Conservation (phyloP, 2,329 filamentous ascomycete species). For the Aspergillus neotritici region DNA sequence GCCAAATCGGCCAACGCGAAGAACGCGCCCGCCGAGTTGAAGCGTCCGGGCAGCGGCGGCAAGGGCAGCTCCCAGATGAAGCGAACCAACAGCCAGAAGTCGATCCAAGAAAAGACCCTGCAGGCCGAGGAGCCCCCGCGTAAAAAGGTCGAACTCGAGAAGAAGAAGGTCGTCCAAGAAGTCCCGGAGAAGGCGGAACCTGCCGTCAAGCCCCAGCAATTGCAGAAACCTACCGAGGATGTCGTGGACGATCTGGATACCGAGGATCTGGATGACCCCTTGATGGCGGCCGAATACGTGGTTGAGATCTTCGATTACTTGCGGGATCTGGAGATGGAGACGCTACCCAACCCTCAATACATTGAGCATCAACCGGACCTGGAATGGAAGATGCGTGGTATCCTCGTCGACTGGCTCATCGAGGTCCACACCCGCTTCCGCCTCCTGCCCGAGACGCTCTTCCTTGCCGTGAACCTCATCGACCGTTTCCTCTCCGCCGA, state of each 20-base stretch:
- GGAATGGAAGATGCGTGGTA: constrained; percentile 98
- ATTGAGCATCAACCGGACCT: constrained; percentile 92
- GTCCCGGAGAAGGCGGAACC: constrained; percentile 19
- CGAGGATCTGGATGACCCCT: constrained; percentile 85
- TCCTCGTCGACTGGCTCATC: constrained; percentile 95
- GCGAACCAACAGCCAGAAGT: constrained; percentile 49
- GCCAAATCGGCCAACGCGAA: constrained; percentile 61
- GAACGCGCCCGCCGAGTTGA: constrained; percentile 58
- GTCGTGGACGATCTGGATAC: constrained; percentile 61
- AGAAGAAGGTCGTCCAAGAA: constrained; percentile 30
- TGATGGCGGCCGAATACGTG: constrained; percentile 98
- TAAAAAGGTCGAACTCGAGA: constrained; percentile 59
- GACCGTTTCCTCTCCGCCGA: constrained; percentile 95
- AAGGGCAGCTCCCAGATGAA: constrained; percentile 64
- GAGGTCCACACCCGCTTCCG: constrained; percentile 97
- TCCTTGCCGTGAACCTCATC: constrained; percentile 96
- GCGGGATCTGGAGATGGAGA: constrained; percentile 72
- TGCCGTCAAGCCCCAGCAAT: constrained; percentile 31
- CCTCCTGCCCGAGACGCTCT: constrained; percentile 89
- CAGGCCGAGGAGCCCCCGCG: constrained; percentile 59
- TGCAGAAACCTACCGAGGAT: constrained; percentile 37
- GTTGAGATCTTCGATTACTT: constrained; percentile 97
- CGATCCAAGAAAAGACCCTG: constrained; percentile 54
- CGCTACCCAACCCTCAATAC: constrained; percentile 84
- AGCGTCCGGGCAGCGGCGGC: constrained; percentile 68